phyloP scores from a whole-genome alignment of 2,329 filamentous ascomycete genomes.

The Chrysoporthe puriensis region DNA sequence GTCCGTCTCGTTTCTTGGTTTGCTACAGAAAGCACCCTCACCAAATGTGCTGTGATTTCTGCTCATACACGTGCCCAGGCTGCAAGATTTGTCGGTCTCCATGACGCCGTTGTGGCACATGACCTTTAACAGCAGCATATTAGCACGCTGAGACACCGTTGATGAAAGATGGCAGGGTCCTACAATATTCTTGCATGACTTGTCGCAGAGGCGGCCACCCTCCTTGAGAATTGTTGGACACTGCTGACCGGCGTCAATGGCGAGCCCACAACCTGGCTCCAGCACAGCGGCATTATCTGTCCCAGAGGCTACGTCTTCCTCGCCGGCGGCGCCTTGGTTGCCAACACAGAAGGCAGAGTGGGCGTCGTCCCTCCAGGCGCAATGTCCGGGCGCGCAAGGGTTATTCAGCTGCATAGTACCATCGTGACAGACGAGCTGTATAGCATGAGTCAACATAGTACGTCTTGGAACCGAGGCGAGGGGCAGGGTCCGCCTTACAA shows the following conservation, averaged over 20 bases:
- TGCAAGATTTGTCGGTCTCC: background rate
- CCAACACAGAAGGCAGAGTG: background rate
- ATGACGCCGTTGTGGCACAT: background rate
- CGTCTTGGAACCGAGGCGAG: background rate
- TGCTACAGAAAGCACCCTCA: background rate
- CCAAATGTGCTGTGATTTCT: background rate
- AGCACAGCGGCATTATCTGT: background rate
- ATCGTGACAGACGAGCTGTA: constrained; percentile 9
- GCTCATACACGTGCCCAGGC: background rate
- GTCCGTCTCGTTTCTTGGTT: background rate
- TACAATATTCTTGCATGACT: background rate
- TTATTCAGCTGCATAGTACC: constrained; percentile 6
- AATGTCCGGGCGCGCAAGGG: background rate
- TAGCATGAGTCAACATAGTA: background rate
- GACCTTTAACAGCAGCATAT: background rate
- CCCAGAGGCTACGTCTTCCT: background rate
- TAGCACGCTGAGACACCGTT: background rate
- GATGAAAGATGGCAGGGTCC: background rate
- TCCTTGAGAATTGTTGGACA: background rate
- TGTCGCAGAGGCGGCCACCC: constrained; percentile 1
- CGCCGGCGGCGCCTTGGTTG: too few species aligned
- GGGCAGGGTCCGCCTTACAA: background rate
- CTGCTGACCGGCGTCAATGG: background rate
- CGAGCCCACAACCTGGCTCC: background rate
- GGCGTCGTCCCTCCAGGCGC: constrained; percentile 7